Conservation (phyloP, 345 rosid species). For the Corchorus capsularis region DNA sequence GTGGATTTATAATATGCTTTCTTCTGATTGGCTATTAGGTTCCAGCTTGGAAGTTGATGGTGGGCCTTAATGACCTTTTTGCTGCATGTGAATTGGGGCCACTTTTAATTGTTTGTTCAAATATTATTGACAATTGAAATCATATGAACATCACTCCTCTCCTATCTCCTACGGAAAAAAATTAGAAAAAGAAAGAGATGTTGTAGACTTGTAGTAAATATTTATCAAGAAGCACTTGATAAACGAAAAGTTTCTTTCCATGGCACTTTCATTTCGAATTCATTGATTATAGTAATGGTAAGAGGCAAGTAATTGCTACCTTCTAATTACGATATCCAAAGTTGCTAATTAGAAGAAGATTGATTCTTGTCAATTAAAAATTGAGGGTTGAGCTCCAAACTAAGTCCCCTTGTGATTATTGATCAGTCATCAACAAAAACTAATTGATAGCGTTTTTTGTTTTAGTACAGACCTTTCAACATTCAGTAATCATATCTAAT, state of each 20-base stretch:
- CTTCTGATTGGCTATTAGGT: conserved; percentile 16
- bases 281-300: no score
- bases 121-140: background rate
- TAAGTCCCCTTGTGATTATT: no score
- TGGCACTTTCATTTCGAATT: background rate
- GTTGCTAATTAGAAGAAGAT: no score
- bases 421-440: no score
- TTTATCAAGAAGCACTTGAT: conserved; percentile 18
- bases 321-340: no score
- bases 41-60: conserved; percentile 28
- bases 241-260: background rate
- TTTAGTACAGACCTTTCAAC: no score
- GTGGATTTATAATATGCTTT: conserved; percentile 2
- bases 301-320: no score
- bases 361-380: no score
- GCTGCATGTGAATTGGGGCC: conserved; percentile 24
- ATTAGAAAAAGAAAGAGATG: background rate
- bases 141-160: background rate
- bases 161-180: background rate
- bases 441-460: no score
- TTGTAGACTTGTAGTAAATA: background rate
- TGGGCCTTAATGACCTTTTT: conserved; percentile 14
- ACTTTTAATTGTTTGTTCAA: background rate
- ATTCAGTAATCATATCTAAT: no score
- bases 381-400: no score